Conservation (phyloP, 2,329 filamentous ascomycete species). For the Ophiocordyceps camponoti-rufipedis region DNA sequence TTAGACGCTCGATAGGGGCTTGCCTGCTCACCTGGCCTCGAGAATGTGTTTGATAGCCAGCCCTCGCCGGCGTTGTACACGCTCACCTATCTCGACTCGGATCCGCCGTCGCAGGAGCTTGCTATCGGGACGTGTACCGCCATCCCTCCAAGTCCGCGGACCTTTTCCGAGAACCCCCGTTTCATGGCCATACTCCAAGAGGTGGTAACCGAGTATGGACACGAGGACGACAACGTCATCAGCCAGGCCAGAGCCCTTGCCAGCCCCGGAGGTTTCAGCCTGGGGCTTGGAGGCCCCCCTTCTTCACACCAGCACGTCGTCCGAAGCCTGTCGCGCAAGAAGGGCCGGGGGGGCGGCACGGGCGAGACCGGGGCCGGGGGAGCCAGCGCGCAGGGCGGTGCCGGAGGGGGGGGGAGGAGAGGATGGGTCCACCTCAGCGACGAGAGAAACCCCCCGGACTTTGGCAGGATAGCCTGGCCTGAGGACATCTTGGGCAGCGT, state of each 20-base stretch:
- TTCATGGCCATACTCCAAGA: constrained; percentile 42
- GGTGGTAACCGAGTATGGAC: constrained; percentile 35
- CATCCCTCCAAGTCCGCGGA: constrained; percentile 41
- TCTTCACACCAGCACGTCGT: constrained; percentile 10
- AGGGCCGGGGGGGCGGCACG: constrained; percentile 5
- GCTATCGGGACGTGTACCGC: constrained; percentile 40
- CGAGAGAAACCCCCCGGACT: constrained; percentile 44
- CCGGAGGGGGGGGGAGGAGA: constrained; percentile 38
- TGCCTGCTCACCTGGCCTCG: not conserved
- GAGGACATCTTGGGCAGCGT: constrained; percentile 54
- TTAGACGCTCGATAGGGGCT: not conserved
- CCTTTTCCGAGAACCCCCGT: constrained; percentile 38
- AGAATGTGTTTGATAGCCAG: constrained; percentile 41
- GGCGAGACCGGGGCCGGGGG: constrained; percentile 29
- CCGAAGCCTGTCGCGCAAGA: constrained; percentile 10
- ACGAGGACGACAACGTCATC: constrained; percentile 34
- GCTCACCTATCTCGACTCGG: constrained; percentile 39
- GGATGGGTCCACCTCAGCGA: constrained; percentile 51
- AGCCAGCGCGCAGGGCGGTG: constrained; percentile 41
- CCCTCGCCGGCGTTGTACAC: constrained; percentile 22
- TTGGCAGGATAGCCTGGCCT: constrained; percentile 48
- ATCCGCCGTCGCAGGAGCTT: constrained; percentile 32
- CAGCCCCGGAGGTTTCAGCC: constrained; percentile 32
- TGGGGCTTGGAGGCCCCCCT: constrained; percentile 20
- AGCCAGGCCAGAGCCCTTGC: constrained; percentile 42